Conservation (phyloP, 129 eudicot species). For the Centaurea solstitialis region DNA sequence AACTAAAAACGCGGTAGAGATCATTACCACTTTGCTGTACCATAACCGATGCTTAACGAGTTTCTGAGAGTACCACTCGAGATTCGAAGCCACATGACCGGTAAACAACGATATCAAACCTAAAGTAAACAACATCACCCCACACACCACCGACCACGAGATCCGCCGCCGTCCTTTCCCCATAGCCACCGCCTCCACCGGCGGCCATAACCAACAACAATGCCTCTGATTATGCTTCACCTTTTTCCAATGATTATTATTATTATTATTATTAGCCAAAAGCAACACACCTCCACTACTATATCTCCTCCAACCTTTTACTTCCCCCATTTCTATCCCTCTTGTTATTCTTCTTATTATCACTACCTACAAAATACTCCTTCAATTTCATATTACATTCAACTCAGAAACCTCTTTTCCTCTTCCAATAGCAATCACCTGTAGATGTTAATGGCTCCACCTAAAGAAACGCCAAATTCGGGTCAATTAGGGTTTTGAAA, state of each 20-base stretch:
- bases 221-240: conserved; percentile 23
- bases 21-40: conserved; percentile 51
- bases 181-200: conserved; percentile 25
- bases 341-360: neutral
- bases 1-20: neutral
- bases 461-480: conserved; percentile 10
- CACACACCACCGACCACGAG: conserved; percentile 73
- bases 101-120: conserved; percentile 37
- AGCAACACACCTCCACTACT: conserved; percentile 43
- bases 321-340: conserved; percentile 21
- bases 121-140: conserved; percentile 37
- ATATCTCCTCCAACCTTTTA: conserved; percentile 46
- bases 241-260: conserved; percentile 28
- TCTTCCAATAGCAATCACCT: neutral
- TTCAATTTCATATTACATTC: conserved; percentile 42
- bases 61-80: conserved; percentile 41
- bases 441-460: neutral
- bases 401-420: conserved; percentile 14
- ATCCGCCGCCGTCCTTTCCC: conserved; percentile 42
- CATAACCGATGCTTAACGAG: conserved; percentile 47
- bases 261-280: conserved; percentile 28
- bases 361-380: conserved; percentile 25
- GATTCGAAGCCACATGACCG: conserved; percentile 41
- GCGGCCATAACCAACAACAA: conserved; percentile 51
- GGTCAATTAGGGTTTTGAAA: neutral